Evolutionary conservation across 2,329 filamentous ascomycete genomes (phyloP).

Genomic region (Trichocomaceae sp.): DNA sequence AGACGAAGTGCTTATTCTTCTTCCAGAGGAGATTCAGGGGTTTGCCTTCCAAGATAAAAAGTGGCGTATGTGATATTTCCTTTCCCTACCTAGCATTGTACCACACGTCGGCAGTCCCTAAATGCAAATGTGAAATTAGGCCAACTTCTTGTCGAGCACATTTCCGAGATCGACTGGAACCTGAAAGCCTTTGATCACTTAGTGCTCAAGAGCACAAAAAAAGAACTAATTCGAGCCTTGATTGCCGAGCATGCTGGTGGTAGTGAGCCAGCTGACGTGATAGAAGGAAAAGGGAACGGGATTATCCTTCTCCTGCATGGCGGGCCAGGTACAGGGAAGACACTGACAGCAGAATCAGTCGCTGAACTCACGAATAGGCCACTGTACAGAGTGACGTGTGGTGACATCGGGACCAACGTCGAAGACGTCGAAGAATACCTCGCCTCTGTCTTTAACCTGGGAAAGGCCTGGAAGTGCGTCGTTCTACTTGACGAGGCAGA

Average conservation of each 20-base stretch:
- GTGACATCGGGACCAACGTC: conserved; percentile 33
- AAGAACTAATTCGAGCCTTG: not conserved
- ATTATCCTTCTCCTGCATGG: conserved; percentile 61
- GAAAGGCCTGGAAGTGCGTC: conserved; percentile 31
- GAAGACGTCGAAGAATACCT: conserved; percentile 33
- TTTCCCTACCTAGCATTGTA: no score
- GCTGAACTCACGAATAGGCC: conserved; percentile 35
- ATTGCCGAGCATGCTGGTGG: not conserved
- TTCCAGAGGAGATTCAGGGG: not conserved
- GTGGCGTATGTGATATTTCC: not conserved
- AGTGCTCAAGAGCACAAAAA: not conserved
- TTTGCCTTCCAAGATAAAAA: conserved; percentile 5
- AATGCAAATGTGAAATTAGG: no score
- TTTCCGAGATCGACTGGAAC: not conserved
- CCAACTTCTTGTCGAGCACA: not conserved
- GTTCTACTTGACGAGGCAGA: conserved; percentile 26
- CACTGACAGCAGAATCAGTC: conserved; percentile 65
- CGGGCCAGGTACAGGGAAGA: conserved; percentile 93
- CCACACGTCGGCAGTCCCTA: no score
- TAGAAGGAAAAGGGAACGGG: not conserved
- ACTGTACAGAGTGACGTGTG: conserved; percentile 23
- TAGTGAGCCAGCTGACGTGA: not conserved
- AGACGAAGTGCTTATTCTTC: not conserved
- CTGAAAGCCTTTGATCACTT: not conserved
- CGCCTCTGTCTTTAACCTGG: conserved; percentile 31